A percentile compares a stretch with the other conserved stretches of the same genome.
These are phyloP conservation scores for Fusarium incarnatum DNA, from an alignment of 2,329 filamentous ascomycete species.

Conservation along the genomic window DNA sequence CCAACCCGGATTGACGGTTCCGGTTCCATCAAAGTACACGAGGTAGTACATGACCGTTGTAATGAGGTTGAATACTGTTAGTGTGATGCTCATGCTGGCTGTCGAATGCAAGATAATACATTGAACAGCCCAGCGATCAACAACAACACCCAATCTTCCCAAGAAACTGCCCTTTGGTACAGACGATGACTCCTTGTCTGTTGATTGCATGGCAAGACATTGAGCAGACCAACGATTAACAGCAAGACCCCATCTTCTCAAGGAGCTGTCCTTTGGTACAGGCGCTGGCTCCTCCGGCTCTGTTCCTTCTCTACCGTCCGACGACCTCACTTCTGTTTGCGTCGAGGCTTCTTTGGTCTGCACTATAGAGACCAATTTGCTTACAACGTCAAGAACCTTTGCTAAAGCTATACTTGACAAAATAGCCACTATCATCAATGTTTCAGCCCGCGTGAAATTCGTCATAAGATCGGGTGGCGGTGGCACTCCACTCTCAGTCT, in stretches of 20 bases:
- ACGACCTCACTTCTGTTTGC: background rate
- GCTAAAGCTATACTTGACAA: background rate
- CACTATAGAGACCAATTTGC: background rate
- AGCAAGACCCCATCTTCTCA: background rate
- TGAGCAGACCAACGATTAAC: background rate
- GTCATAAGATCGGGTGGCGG: background rate
- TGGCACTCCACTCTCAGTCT: background rate
- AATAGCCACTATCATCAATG: background rate
- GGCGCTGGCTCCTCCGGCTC: fast-evolving
- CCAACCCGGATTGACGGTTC: constrained; percentile 1
- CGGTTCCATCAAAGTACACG: constrained; percentile 13
- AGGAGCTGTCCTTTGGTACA: fast-evolving
- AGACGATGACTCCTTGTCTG: fast-evolving
- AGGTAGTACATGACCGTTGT: constrained; percentile 15
- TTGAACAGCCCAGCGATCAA: background rate
- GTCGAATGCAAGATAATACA: background rate
- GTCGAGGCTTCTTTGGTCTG: background rate
- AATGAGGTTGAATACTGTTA: constrained; percentile 9
- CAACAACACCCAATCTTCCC: background rate
- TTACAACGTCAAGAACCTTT: background rate
- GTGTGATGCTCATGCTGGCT: background rate
- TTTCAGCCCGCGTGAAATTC: fast-evolving
- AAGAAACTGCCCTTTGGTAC: fast-evolving
- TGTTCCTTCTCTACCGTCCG: background rate
- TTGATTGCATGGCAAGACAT: background rate